Evolutionary conservation across 176 grass and related monocot genomes (phyloP).

Genomic region (Chrysopogon serrulatus): DNA sequence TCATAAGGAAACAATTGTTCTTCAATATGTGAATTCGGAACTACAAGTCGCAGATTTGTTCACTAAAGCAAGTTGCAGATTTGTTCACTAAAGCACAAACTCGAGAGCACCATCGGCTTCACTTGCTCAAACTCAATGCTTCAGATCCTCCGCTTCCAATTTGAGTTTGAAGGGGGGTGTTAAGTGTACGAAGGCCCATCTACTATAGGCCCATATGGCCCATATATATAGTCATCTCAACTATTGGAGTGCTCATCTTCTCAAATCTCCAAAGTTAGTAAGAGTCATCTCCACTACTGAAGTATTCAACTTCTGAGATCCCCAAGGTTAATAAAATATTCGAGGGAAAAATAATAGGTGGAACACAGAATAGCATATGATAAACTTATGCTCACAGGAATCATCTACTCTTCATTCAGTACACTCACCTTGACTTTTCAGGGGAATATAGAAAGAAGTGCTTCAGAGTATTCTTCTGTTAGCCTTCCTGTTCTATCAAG

Average conservation of each 20-base stretch:
- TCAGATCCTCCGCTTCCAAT: no score
- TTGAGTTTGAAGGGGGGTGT: no score
- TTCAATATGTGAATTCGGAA: no score
- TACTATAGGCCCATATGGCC: not conserved
- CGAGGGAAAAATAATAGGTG: not conserved
- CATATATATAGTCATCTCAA: not conserved
- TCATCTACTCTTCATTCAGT: not conserved
- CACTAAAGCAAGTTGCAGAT: no score
- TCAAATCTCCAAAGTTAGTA: not conserved
- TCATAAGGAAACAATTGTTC: no score
- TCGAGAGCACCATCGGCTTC: no score
- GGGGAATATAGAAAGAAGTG: constrained; percentile 87
- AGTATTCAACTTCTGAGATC: no score
- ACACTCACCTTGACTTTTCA: constrained; percentile 74
- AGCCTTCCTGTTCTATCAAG: constrained; percentile 91
- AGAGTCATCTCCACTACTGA: not conserved
- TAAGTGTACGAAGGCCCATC: not conserved
- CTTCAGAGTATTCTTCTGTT: constrained; percentile 93
- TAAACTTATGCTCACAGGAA: not conserved
- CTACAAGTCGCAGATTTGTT: no score
- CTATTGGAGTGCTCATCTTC: not conserved
- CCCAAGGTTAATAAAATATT: not conserved
- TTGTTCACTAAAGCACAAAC: no score
- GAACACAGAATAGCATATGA: not conserved
- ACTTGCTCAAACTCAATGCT: no score